These are phyloP conservation scores for Chlorella vulgaris DNA, from an alignment of 139 green algal species.

Conservation along the genomic window DNA sequence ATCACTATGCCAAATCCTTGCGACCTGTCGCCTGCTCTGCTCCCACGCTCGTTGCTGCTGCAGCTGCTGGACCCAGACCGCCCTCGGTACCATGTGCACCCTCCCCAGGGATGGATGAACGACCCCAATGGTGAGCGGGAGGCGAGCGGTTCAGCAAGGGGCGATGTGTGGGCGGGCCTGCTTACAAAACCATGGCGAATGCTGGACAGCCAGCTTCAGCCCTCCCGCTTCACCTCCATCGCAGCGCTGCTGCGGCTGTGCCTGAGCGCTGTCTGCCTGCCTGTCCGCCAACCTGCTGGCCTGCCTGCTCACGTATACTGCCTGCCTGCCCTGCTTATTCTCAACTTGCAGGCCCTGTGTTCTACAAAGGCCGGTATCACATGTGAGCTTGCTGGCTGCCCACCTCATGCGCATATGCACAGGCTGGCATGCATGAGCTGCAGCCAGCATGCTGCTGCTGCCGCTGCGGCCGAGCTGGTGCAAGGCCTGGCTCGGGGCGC, in stretches of 20 bases:
- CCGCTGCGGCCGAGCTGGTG: too few relatives aligned
- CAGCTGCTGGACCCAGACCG: constrained; percentile 39
- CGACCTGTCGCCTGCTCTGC: neutral
- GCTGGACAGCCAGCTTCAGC: too few relatives aligned
- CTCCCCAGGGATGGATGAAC: constrained; percentile 67
- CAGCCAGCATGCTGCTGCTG: neutral
- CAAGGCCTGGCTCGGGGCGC: too few relatives aligned
- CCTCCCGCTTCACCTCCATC: too few relatives aligned
- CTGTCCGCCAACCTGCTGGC: neutral
- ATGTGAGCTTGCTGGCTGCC: constrained; percentile 55
- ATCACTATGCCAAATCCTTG: neutral
- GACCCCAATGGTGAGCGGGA: constrained; percentile 67
- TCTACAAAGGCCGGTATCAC: constrained; percentile 64
- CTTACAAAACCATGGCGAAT: too few relatives aligned
- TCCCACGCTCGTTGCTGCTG: neutral
- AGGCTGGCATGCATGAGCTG: too few relatives aligned
- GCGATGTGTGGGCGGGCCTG: too few relatives aligned
- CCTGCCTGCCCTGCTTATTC: neutral
- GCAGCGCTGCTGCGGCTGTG: too few relatives aligned
- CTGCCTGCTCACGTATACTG: neutral
- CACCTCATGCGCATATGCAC: too few relatives aligned
- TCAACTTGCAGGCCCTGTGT: constrained; percentile 38
- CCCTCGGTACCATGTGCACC: constrained; percentile 65
- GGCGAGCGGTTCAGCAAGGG: neutral
- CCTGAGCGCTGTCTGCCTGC: neutral